Conservation (phyloP, 148 eudicot genomes). For the Rhododendron griersonianum region DNA sequence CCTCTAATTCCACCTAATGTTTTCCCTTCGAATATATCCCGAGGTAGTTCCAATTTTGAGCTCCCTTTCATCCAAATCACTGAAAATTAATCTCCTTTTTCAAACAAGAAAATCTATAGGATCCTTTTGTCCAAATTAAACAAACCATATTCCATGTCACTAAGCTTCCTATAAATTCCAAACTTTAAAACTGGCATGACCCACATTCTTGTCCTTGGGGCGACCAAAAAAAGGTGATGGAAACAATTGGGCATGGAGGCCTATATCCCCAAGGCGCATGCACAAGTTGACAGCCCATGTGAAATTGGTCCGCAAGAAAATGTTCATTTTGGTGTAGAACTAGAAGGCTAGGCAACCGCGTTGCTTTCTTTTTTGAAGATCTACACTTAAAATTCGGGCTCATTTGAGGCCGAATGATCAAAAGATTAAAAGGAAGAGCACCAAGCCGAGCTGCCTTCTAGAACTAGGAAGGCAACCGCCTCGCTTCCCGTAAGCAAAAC, state of each 20-base stretch:
- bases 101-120: background rate
- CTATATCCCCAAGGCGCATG: background rate
- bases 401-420: background rate
- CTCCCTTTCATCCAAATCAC: background rate
- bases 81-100: background rate
- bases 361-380: background rate
- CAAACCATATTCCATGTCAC: background rate
- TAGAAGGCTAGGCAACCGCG: too few relatives aligned
- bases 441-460: too few relatives aligned
- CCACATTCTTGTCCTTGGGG: background rate
- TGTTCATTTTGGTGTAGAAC: background rate
- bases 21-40: background rate
- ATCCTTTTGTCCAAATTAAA: background rate
- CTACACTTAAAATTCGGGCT: background rate
- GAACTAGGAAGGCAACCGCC: too few relatives aligned
- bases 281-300: constrained; percentile 14
- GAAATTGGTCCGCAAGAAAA: background rate
- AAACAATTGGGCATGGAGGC: constrained; percentile 13
- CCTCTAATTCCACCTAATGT: too few relatives aligned
- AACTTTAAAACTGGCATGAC: background rate
- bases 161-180: background rate
- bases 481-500: too few relatives aligned
- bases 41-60: background rate
- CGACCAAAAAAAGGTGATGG: background rate
- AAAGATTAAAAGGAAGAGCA: background rate